These are phyloP conservation scores for Camellia sinensis DNA, from an alignment of 148 eudicot genomes.

Conservation along the genomic window DNA sequence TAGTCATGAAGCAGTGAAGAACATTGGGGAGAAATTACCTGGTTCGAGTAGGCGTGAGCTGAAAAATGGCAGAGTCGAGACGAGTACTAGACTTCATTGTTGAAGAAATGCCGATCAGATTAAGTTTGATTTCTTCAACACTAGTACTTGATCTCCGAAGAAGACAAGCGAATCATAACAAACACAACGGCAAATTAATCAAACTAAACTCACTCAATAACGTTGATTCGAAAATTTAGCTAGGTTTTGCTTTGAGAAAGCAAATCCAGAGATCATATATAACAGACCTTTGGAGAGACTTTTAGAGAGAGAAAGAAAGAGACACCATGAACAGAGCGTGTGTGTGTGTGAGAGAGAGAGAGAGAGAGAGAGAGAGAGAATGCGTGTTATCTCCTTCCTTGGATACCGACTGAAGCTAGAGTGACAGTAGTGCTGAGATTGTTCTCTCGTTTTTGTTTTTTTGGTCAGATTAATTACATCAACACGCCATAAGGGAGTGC, in stretches of 20 bases:
- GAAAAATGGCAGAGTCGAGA: conserved; percentile 73
- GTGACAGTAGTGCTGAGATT: background rate
- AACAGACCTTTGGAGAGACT: conserved; percentile 14
- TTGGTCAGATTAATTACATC: too few relatives aligned
- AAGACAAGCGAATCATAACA: background rate
- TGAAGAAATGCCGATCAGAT: conserved; percentile 4
- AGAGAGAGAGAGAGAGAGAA: background rate
- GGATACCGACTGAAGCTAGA: background rate
- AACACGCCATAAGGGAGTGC: too few relatives aligned
- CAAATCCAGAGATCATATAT: background rate
- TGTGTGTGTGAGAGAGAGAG: background rate
- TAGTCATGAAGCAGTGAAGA: background rate
- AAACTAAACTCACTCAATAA: too few relatives aligned
- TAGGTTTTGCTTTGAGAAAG: background rate
- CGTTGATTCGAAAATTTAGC: too few relatives aligned
- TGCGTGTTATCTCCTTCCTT: background rate
- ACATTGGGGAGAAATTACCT: conserved; percentile 36
- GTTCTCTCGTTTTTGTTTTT: too few relatives aligned
- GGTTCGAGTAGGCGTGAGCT: conserved; percentile 98
- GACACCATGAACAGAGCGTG: background rate
- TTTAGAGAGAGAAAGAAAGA: background rate
- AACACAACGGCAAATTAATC: background rate
- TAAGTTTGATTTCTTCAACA: background rate
- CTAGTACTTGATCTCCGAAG: conserved; percentile 1
- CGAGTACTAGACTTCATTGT: conserved; percentile 67